Evolutionary conservation across 78 protist genomes (phyloP), one percentile per base, ranked within the genome.

Genomic region (Bigelowiella natans): DNA sequence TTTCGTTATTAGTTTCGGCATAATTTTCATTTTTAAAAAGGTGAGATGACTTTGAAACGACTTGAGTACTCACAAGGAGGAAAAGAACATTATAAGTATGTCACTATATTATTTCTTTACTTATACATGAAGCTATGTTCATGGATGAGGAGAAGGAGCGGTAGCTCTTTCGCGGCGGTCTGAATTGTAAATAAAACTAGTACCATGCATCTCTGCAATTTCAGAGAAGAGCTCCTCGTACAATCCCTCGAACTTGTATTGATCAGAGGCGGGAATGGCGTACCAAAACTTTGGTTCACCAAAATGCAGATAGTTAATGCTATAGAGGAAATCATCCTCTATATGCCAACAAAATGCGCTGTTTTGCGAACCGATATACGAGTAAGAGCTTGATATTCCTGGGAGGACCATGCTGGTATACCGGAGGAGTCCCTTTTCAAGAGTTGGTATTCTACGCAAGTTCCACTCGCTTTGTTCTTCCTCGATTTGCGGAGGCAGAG

Each of bases 211-310:
- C 31, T 38, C 2, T 30, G 18, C 37, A 34, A 86, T 31, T n/a
- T 29, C 0, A 7, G 89, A 51, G 28, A 38, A 11, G 28, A 37
- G 37, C 89, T 29, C 26, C 64, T 39, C 82, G 7, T 2, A 26
- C 1, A 39, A 36, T 1, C 63, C 31, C n/a, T 86, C 89, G 39
- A 86, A 86, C 63, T 38, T 0, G 26, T 1, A 0, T 18, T 36
- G 26, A 2, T 37, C 63, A 2, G 1, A 1, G 0, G 63, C 89
- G 31, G 89, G 92, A 28, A 90, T 84, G 0, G 2, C 39, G 83
- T 83, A 90, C 92, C 92, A 90, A 2, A 63, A 1, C 92, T 90
- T 90, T 0, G 92, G 82, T 30, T 51, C 39, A 18, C 92, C 92
- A 0, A 1, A 36, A 40, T 90, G 92, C 38, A 91, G 88, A 31